Percentiles rank a stretch among this genome's conserved stretches.
These are phyloP conservation scores for Curvularia spicifera DNA, from an alignment of 2,329 filamentous ascomycete species.

Conservation along the genomic window DNA sequence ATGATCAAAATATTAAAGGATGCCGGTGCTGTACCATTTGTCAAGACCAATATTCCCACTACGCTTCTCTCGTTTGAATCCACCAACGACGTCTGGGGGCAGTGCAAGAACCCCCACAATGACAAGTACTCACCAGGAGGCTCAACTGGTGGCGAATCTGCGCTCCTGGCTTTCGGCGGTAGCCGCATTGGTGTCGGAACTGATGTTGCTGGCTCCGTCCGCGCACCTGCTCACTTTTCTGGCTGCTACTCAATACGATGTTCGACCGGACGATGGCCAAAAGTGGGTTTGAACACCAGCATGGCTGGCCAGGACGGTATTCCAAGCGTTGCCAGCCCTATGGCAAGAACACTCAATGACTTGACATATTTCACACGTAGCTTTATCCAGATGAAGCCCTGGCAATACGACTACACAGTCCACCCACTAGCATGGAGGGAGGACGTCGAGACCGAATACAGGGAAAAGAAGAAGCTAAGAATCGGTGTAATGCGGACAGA, in stretches of 20 bases:
- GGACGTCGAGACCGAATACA: slow-evolving; percentile 65
- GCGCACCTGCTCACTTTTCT: slow-evolving; percentile 85
- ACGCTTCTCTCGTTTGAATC: slow-evolving; percentile 88
- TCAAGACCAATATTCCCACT: slow-evolving; percentile 89
- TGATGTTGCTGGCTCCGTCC: slow-evolving; percentile 88
- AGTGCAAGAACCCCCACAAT: slow-evolving; percentile 82
- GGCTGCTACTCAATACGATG: slow-evolving; percentile 88
- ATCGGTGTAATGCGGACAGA: slow-evolving; percentile 82
- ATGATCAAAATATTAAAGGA: slow-evolving; percentile 81
- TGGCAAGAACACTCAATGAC: slow-evolving; percentile 85
- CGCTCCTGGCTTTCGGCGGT: slow-evolving; percentile 78
- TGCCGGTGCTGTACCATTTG: slow-evolving; percentile 86
- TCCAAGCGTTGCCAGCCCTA: slow-evolving; percentile 86
- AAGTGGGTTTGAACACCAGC: slow-evolving; percentile 79
- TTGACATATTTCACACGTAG: slow-evolving; percentile 82
- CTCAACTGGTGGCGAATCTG: slow-evolving; percentile 83
- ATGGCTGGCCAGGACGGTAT: slow-evolving; percentile 95
- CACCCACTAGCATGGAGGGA: slow-evolving; percentile 83
- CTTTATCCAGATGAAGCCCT: slow-evolving; percentile 81
- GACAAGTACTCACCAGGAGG: slow-evolving; percentile 85
- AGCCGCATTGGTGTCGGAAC: slow-evolving; percentile 89
- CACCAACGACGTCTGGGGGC: slow-evolving; percentile 80
- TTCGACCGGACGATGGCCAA: slow-evolving; percentile 89
- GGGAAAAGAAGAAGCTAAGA: slow-evolving; percentile 67
- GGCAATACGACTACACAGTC: slow-evolving; percentile 85